Evolutionary conservation across 805 yeast genomes (phyloP).

Genomic region (Tetrapisispora namnaoensis): DNA sequence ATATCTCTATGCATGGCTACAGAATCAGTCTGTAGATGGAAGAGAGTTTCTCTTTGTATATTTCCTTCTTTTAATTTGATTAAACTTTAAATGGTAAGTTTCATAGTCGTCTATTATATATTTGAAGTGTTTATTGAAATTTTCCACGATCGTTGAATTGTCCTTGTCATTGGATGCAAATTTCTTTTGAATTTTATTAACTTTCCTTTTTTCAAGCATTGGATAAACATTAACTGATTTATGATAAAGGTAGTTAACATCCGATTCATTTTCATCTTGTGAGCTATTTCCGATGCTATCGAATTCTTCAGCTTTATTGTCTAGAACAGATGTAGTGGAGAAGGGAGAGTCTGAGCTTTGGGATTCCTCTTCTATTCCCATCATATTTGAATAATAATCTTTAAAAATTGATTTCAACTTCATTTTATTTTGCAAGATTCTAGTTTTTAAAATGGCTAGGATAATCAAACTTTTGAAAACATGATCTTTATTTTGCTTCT

Average conservation of each 20-base stretch:
- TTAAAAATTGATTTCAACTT: constrained; percentile 6
- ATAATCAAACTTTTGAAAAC: constrained; percentile 17
- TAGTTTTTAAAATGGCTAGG: constrained; percentile 17
- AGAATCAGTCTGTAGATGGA: not conserved
- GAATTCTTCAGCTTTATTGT: not conserved
- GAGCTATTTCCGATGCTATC: not conserved
- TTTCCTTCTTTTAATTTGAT: constrained; percentile 1
- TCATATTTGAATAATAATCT: constrained; percentile 4
- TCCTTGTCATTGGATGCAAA: not conserved
- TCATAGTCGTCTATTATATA: constrained; percentile 24
- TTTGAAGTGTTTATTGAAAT: constrained; percentile 23
- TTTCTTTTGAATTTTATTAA: not conserved
- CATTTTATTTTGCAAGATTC: constrained; percentile 13
- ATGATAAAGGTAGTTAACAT: not conserved
- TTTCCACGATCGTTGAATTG: constrained; percentile 13
- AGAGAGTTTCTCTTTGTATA: not conserved
- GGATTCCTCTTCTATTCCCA: constrained; percentile 2
- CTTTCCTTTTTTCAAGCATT: not conserved
- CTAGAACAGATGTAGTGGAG: not conserved
- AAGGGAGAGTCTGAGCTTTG: constrained; percentile 1
- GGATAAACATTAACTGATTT: not conserved
- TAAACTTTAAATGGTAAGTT: constrained; percentile 8
- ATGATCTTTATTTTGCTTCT: not conserved
- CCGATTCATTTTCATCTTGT: not conserved
- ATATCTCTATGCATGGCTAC: not conserved